Base-by-base conservation (phyloP, 2,329 filamentous ascomycete species). In the Diatrype stigma region DNA sequence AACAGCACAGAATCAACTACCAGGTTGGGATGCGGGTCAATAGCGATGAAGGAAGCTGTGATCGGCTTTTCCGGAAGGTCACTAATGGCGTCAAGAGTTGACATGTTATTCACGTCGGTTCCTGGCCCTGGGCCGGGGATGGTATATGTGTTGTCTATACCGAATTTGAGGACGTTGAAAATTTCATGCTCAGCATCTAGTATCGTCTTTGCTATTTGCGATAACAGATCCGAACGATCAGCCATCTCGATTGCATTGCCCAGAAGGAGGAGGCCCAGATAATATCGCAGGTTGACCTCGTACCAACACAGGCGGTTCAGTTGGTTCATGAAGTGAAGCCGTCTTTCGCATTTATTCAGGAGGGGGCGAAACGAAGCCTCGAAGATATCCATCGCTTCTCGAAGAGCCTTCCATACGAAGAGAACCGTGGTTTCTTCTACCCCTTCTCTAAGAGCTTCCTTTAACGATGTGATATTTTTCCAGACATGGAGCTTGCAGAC, bases 361-460 rank as follows among this genome's bases (percentile, higher is more conserved):
- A 55, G 47, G 14, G 55, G 49, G 7, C 40, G 40, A 10, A 51
- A 37, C 10, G 55, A 50, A 23, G 21, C 26, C 12, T 45, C 35
- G 32, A 37, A 50, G 14, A 46, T 37, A n/a, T 46, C 22, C 26
- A 50, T 34, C 42, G 40, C 3, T 19, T 46, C 50, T 17, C 48
- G 48, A 35, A 53, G 30, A 3, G 51, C 42, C 34, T 23, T 37
- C 51, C 54, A 58, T 26, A 45, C 49, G 19, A 48, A 51, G 7
- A 47, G 42, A 23, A 58, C 38, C 35, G 34, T 45, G 11, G 50
- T 46, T 34, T 56, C 54, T 7, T 46, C 51, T 19, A 54, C 50
- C 1, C 54, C 54, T 38, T 58, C 56, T 14, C 50, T 47, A 12
- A 53, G 37, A 8, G 51, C 56, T 49, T 58, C 56, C 32, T 56